Conservation (phyloP, 1,139 yeast genomes). For the Protomyces inouyei region DNA sequence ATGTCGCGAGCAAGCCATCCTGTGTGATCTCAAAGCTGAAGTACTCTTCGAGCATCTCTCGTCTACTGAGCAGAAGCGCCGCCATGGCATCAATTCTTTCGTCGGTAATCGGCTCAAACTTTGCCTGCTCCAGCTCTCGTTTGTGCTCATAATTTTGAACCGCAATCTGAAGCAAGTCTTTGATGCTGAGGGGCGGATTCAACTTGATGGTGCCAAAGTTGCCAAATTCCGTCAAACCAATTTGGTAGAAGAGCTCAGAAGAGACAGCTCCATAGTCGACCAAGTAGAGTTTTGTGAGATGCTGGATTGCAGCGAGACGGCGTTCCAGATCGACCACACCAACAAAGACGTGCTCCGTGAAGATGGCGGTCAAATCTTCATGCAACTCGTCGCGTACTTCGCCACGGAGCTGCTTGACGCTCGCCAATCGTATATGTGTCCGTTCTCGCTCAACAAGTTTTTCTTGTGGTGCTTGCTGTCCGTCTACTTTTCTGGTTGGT, state of each 20-base stretch:
- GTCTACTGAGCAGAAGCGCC: conserved; percentile 46
- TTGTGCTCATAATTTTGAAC: conserved; percentile 34
- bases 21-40: conserved; percentile 51
- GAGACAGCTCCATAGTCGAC: conserved; percentile 74
- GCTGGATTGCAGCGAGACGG: conserved; percentile 75
- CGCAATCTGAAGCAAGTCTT: conserved; percentile 38
- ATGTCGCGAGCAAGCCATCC: conserved; percentile 43
- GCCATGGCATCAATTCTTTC: conserved; percentile 23
- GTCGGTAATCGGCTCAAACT: not conserved
- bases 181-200: conserved; percentile 41
- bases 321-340: conserved; percentile 73
- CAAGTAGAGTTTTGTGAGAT: conserved; percentile 67
- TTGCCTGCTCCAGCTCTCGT: not conserved
- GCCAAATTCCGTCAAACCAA: conserved; percentile 69
- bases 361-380: conserved; percentile 56
- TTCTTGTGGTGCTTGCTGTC: conserved; percentile 2
- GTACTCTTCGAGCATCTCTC: conserved; percentile 76
- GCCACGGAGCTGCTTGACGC: conserved; percentile 53
- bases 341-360: conserved; percentile 66
- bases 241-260: conserved; percentile 71
- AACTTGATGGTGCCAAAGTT: conserved; percentile 64
- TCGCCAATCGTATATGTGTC: conserved; percentile 43
- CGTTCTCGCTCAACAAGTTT: conserved; percentile 28
- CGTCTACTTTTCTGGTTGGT: conserved; percentile 1
- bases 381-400: conserved; percentile 50